These are phyloP conservation scores for Phyllosticta citrichinensis DNA, from an alignment of 2,329 filamentous ascomycete species.

Conservation along the genomic window DNA sequence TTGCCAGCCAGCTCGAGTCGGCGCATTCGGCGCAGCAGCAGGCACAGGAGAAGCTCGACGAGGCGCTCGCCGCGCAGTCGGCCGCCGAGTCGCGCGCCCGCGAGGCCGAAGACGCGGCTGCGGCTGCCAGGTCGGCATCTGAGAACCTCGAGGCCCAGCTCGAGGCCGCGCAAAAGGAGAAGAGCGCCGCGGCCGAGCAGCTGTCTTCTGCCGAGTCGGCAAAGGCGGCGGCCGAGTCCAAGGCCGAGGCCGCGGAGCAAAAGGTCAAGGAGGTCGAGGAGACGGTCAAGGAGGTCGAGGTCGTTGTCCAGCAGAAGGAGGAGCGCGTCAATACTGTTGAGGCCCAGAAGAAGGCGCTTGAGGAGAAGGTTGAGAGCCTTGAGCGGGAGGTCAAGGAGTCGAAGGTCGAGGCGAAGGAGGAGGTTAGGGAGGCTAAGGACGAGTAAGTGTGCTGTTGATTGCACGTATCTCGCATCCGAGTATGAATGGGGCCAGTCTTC, in stretches of 20 bases:
- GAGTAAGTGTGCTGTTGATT: no score
- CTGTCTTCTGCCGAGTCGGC: constrained; percentile 5
- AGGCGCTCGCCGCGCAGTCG: neutral
- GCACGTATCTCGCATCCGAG: no score
- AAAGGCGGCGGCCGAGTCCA: constrained; percentile 4
- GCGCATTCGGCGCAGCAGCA: neutral
- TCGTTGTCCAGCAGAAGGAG: constrained; percentile 11
- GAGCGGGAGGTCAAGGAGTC: constrained; percentile 16
- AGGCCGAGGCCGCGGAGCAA: constrained; percentile 3
- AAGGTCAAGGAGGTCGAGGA: constrained; percentile 11
- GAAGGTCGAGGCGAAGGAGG: constrained; percentile 16
- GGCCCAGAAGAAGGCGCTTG: constrained; percentile 14
- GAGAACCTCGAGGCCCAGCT: constrained; percentile 3
- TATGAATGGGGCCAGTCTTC: no score
- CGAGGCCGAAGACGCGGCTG: neutral
- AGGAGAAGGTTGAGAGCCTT: constrained; percentile 2
- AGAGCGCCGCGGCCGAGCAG: constrained; percentile 8
- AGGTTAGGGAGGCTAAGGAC: constrained; percentile 14
- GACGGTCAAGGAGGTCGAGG: neutral
- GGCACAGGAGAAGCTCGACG: constrained; percentile 6
- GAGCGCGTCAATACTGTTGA: constrained; percentile 17
- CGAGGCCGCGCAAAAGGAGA: constrained; percentile 3
- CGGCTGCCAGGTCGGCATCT: constrained; percentile 1
- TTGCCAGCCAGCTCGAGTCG: neutral
- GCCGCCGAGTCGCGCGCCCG: neutral